Evolutionary conservation across 176 grass and related monocot species (phyloP).

Genomic region (Ampelocalamus luodianensis): DNA sequence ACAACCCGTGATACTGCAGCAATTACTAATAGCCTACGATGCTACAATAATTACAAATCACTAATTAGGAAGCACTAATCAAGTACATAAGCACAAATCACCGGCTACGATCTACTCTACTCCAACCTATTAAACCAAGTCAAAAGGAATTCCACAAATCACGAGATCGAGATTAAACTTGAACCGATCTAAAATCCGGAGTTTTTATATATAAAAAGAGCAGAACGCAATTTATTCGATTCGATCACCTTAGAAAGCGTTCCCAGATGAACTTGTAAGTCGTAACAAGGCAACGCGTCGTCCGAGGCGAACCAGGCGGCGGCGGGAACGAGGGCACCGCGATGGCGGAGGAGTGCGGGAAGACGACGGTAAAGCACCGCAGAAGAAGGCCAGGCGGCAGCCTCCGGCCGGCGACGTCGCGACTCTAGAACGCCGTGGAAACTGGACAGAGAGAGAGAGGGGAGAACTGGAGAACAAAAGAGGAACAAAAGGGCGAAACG

Average conservation of each 20-base stretch:
- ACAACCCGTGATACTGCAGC: background rate
- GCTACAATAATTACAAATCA: background rate
- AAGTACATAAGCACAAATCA: background rate
- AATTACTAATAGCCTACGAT: background rate
- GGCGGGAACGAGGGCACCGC: too few species aligned
- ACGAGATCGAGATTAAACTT: background rate
- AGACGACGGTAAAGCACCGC: too few species aligned
- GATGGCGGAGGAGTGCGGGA: too few species aligned
- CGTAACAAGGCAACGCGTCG: too few species aligned
- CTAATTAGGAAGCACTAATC: background rate
- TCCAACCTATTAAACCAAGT: background rate
- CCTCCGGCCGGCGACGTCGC: too few species aligned
- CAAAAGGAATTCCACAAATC: background rate
- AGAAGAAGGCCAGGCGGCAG: too few species aligned
- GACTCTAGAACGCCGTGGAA: too few species aligned
- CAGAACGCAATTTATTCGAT: background rate
- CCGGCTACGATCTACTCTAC: background rate
- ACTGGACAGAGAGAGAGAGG: too few species aligned
- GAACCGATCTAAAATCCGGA: background rate
- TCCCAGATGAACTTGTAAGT: too few species aligned
- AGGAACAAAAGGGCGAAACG: too few species aligned
- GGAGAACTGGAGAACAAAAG: too few species aligned
- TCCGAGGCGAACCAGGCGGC: too few species aligned
- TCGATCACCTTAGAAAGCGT: background rate
- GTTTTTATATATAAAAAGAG: background rate